phyloP scores from a whole-genome alignment of 306 rosid species.

The Trifolium pratense region DNA sequence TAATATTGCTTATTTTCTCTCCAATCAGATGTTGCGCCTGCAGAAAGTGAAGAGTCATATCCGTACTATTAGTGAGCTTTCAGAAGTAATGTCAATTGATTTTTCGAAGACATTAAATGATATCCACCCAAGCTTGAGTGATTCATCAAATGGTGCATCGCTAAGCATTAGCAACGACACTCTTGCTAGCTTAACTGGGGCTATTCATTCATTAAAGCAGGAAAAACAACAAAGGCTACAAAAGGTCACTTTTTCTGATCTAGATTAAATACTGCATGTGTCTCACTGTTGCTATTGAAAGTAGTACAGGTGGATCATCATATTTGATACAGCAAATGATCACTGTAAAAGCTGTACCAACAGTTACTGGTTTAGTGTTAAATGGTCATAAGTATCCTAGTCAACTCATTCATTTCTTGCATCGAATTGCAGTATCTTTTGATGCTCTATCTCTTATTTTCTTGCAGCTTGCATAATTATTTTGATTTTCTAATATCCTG shows the following conservation, averaged over 20 bases:
- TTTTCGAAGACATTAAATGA: conserved; percentile 58
- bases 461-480: conserved; percentile 9
- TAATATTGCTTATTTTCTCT: conserved; percentile 26
- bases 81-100: conserved; percentile 76
- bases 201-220: conserved; percentile 66
- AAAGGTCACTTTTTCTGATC: conserved; percentile 63
- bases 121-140: conserved; percentile 77
- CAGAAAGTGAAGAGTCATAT: conserved; percentile 69
- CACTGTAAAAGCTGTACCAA: conserved; percentile 19
- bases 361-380: conserved; percentile 8
- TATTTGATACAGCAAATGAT: conserved; percentile 23
- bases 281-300: conserved; percentile 8
- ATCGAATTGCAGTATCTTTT: conserved; percentile 13
- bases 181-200: conserved; percentile 76
- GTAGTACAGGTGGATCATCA: background rate
- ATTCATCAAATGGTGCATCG: conserved; percentile 48
- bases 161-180: conserved; percentile 85
- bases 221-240: conserved; percentile 72
- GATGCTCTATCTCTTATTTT: background rate
- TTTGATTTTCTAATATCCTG: conserved; percentile 30
- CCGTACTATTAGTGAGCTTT: conserved; percentile 59
- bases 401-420: conserved; percentile 9
- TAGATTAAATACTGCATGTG: conserved; percentile 19
- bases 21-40: conserved; percentile 68
- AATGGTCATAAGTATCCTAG: conserved; percentile 21